These are phyloP conservation scores for Sclerotinia trifoliorum DNA, from an alignment of 2,329 filamentous ascomycete species.

Conservation along the genomic window DNA sequence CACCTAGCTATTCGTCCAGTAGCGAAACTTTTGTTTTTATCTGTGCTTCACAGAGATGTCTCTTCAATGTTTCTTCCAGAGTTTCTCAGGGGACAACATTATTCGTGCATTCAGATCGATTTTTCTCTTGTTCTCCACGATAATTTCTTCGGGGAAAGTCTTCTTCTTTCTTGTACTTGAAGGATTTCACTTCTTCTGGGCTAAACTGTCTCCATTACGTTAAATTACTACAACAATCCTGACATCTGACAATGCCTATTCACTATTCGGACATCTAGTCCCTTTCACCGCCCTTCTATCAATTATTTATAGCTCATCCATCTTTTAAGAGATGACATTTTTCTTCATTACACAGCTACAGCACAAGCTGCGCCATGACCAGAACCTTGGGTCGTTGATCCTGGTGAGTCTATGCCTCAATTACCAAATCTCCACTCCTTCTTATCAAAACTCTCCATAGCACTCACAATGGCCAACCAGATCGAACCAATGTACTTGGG, in stretches of 20 bases:
- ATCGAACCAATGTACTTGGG: neutral
- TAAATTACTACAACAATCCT: neutral
- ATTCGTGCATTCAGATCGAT: fast-evolving
- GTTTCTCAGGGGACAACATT: neutral
- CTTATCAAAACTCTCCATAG: neutral
- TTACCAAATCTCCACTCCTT: neutral
- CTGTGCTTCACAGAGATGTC: neutral
- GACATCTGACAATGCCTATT: neutral
- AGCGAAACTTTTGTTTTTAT: neutral
- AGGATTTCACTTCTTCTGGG: neutral
- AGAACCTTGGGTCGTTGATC: neutral
- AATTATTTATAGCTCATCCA: neutral
- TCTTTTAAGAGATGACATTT: neutral
- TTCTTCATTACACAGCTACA: neutral
- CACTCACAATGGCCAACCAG: neutral
- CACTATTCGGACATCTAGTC: neutral
- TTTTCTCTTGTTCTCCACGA: neutral
- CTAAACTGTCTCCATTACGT: neutral
- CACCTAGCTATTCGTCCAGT: neutral
- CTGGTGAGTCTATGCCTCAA: slow-evolving; percentile 8
- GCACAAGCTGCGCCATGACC: neutral
- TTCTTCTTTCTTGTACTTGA: neutral
- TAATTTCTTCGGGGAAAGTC: neutral
- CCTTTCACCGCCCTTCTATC: neutral
- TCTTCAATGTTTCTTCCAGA: no score